Percentiles rank a stretch among this genome's conserved stretches.
phyloP scores from a whole-genome alignment of 768 basidiomycete genomes.

The Amanita inopinata region DNA sequence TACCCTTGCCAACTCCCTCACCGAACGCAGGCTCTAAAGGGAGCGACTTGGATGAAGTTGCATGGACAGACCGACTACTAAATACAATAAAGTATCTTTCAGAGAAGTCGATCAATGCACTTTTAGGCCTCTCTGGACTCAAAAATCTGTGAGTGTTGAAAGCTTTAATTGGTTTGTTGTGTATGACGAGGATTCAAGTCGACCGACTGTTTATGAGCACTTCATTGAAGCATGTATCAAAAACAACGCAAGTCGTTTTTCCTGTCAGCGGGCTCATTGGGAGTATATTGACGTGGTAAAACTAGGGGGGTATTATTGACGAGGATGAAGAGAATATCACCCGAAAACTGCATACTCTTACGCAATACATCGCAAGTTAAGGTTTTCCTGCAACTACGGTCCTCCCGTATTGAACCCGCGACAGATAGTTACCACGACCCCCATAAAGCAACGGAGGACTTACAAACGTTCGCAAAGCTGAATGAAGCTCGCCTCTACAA shows the following conservation, averaged over 20 bases:
- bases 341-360: constrained; percentile 41
- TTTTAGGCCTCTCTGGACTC: constrained; percentile 56
- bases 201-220: constrained; percentile 60
- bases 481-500: constrained; percentile 86
- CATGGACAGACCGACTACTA: constrained; percentile 82
- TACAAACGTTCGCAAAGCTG: constrained; percentile 72
- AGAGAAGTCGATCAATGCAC: constrained; percentile 41
- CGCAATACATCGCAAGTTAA: constrained; percentile 55
- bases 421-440: constrained; percentile 56
- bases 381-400: constrained; percentile 9
- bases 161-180: not conserved
- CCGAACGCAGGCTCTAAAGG: constrained; percentile 35
- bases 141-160: constrained; percentile 43
- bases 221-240: constrained; percentile 67
- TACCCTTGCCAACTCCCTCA: constrained; percentile 60
- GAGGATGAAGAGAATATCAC: constrained; percentile 60
- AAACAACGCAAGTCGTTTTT: constrained; percentile 59
- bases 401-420: not conserved
- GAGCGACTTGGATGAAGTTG: constrained; percentile 60
- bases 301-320: constrained; percentile 85
- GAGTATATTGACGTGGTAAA: not conserved
- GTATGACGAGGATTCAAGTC: constrained; percentile 26
- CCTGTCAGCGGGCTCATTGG: not conserved
- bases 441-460: constrained; percentile 66
- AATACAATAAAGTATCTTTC: constrained; percentile 62